Percentiles rank a stretch among this genome's conserved stretches.
Conservation (phyloP, 257 asterid genomes). For the Solanum bukasovii region DNA sequence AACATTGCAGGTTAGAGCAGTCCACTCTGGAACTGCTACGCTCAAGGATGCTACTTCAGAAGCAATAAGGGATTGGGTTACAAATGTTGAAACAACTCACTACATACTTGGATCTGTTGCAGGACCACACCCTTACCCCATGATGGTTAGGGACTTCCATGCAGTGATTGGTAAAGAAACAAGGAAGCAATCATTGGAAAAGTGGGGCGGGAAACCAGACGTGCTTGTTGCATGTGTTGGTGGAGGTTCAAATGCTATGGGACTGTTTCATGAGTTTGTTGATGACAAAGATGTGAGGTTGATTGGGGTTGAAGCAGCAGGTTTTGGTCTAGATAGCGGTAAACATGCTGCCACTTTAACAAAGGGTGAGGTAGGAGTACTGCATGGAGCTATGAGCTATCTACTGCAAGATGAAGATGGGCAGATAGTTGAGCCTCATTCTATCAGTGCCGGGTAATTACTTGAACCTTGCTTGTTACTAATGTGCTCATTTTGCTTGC, state of each 20-base stretch:
- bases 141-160: conserved; percentile 94
- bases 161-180: conserved; percentile 96
- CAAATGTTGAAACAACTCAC: conserved; percentile 88
- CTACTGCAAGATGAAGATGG: conserved; percentile 93
- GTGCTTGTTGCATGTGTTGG: conserved; percentile 93
- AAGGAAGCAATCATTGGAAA: conserved; percentile 78
- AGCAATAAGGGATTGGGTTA: conserved; percentile 95
- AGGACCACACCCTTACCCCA: conserved; percentile 94
- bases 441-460: conserved; percentile 85
- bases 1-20: conserved; percentile 36
- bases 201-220: conserved; percentile 88
- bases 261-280: conserved; percentile 83
- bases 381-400: conserved; percentile 98
- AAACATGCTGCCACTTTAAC: conserved; percentile 95
- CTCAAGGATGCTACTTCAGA: conserved; percentile 97
- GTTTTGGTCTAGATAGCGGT: conserved; percentile 85
- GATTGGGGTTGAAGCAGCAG: conserved; percentile 95
- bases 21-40: conserved; percentile 93
- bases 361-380: conserved; percentile 83
- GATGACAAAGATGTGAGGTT: conserved; percentile 76
- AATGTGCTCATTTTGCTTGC: neutral
- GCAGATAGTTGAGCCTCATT: conserved; percentile 90
- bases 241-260: conserved; percentile 96
- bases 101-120: conserved; percentile 93
- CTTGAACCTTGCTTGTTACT: neutral